Conservation (phyloP, 2,329 filamentous ascomycete genomes). For the Cercospora sp. region DNA sequence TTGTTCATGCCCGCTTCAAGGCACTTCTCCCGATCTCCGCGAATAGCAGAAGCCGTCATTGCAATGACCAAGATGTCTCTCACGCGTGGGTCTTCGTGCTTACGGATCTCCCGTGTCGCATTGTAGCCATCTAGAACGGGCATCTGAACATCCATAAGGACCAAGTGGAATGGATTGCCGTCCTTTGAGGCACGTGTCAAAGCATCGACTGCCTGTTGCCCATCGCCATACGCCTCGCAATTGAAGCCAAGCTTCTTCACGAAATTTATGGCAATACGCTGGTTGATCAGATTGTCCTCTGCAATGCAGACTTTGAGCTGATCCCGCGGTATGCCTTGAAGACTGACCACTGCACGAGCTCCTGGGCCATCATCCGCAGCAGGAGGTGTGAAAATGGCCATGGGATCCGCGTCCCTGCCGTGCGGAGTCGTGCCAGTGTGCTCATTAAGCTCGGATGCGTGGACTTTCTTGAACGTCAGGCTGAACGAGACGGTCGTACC, state of each 20-base stretch:
- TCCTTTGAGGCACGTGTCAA: constrained; percentile 71
- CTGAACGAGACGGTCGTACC: constrained; percentile 78
- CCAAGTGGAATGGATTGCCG: constrained; percentile 78
- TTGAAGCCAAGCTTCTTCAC: constrained; percentile 81
- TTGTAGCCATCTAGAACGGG: constrained; percentile 90
- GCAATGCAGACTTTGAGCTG: constrained; percentile 87
- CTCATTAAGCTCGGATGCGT: constrained; percentile 46
- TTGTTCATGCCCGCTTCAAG: constrained; percentile 97
- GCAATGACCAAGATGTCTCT: constrained; percentile 88
- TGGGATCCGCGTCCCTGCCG: constrained; percentile 51
- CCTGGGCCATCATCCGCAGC: constrained; percentile 44
- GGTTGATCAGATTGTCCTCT: constrained; percentile 93
- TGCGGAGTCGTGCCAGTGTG: constrained; percentile 25
- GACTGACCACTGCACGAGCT: constrained; percentile 53
- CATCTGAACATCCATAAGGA: constrained; percentile 97
- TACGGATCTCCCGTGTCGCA: constrained; percentile 78
- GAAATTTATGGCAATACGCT: constrained; percentile 90
- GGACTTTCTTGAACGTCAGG: constrained; percentile 80
- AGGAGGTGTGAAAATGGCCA: constrained; percentile 57
- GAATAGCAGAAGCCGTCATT: constrained; percentile 94
- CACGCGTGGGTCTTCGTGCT: constrained; percentile 73
- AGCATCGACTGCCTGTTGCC: constrained; percentile 81
- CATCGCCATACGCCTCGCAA: constrained; percentile 88
- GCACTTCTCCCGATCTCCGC: constrained; percentile 92
- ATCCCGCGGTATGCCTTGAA: constrained; percentile 72